Conservation (phyloP, 306 rosid species). For the barrel medic (Medicago truncatula) region DNA sequence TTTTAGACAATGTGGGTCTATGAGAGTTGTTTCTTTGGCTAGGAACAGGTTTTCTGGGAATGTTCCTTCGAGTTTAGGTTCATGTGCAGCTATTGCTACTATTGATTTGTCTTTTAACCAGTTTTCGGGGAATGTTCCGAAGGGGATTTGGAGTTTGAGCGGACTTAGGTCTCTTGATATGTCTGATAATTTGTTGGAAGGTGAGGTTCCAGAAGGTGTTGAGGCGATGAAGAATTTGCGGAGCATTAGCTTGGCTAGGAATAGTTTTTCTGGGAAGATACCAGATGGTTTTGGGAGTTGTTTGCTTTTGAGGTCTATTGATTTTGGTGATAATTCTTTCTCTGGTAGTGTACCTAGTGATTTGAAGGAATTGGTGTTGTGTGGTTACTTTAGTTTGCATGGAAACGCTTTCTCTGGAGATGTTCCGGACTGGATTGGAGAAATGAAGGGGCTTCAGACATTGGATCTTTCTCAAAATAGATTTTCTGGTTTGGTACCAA, state of each 20-base stretch:
- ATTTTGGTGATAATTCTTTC: conserved; percentile 78
- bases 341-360: conserved; percentile 71
- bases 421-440: conserved; percentile 84
- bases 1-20: conserved; percentile 94
- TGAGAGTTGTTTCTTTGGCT: conserved; percentile 71
- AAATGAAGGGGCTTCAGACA: conserved; percentile 71
- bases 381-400: conserved; percentile 62
- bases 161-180: conserved; percentile 84
- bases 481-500: conserved; percentile 77
- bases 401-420: conserved; percentile 73
- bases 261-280: conserved; percentile 70
- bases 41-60: conserved; percentile 72
- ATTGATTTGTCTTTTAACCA: conserved; percentile 69
- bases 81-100: conserved; percentile 71
- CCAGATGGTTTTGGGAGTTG: conserved; percentile 88
- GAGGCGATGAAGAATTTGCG: conserved; percentile 70
- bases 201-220: conserved; percentile 66
- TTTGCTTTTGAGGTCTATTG: conserved; percentile 83
- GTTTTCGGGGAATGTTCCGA: conserved; percentile 75
- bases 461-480: conserved; percentile 76
- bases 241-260: conserved; percentile 64
- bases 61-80: conserved; percentile 71
- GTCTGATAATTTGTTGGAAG: conserved; percentile 77
- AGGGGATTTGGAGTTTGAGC: conserved; percentile 74
- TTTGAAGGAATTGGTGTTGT: conserved; percentile 67